Evolutionary conservation across 441 rosid genomes (phyloP).

Genomic region (Gossypium davidsonii): DNA sequence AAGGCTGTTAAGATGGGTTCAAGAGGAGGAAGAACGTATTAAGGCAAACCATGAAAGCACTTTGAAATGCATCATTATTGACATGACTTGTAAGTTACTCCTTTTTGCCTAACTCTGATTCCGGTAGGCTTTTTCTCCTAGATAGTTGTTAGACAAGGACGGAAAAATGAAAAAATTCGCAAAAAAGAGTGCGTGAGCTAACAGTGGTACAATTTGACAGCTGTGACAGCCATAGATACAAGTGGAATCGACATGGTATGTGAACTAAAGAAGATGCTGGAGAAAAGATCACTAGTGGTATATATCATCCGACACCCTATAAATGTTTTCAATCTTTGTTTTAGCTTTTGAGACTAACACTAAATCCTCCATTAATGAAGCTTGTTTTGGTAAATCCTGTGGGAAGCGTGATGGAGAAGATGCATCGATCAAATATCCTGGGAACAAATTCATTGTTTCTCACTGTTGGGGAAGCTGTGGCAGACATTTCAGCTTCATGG

Average conservation of each 20-base stretch:
- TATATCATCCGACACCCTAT: not conserved
- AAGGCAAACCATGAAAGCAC: constrained; percentile 36
- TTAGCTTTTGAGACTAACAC: not conserved
- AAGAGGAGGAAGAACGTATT: constrained; percentile 78
- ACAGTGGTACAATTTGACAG: constrained; percentile 29
- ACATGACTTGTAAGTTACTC: constrained; percentile 62
- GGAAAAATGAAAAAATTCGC: too few relatives aligned
- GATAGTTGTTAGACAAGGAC: too few relatives aligned
- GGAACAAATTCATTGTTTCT: constrained; percentile 60
- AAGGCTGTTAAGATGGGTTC: constrained; percentile 77
- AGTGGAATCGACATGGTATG: constrained; percentile 62
- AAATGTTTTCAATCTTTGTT: not conserved
- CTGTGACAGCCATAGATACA: constrained; percentile 85
- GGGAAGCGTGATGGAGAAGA: constrained; percentile 79
- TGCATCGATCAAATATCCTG: constrained; percentile 46
- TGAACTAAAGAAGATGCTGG: constrained; percentile 60
- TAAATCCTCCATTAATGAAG: constrained; percentile 21
- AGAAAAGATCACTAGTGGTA: constrained; percentile 65
- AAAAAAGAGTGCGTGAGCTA: not conserved
- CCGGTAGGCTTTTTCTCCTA: not conserved
- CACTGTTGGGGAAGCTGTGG: constrained; percentile 66
- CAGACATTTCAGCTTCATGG: constrained; percentile 61
- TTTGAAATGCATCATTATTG: constrained; percentile 69
- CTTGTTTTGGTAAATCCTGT: constrained; percentile 83
- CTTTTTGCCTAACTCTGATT: too few relatives aligned